Evolutionary conservation across 305 asterid genomes (phyloP).

Genomic region (Solanum hybrid): DNA sequence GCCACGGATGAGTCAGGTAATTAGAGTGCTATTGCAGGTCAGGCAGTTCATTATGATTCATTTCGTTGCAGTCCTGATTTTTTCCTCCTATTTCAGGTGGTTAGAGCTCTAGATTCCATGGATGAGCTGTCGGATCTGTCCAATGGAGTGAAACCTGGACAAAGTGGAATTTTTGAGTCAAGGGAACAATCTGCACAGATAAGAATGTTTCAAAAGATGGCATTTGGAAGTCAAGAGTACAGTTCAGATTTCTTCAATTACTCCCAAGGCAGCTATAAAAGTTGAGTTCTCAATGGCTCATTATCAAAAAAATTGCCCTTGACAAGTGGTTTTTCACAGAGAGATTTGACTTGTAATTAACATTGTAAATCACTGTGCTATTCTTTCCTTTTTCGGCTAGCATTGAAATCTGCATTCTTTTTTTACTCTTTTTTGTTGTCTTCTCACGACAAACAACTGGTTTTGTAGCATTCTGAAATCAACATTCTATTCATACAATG

Average conservation of each 20-base stretch:
- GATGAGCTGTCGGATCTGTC: conserved; percentile 64
- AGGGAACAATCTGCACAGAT: conserved; percentile 84
- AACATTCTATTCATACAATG: neutral
- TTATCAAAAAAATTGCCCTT: neutral
- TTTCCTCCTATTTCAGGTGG: conserved; percentile 33
- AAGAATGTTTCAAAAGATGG: conserved; percentile 78
- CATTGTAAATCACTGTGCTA: neutral
- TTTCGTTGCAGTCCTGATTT: neutral
- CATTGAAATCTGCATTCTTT: neutral
- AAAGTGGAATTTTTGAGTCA: conserved; percentile 66
- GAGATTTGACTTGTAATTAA: neutral
- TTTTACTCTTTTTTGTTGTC: neutral
- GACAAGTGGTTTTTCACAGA: neutral
- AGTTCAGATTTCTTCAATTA: conserved; percentile 39
- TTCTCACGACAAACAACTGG: neutral
- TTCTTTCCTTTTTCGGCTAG: conserved; percentile 2
- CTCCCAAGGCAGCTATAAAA: conserved; percentile 60
- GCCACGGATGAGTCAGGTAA: conserved; percentile 76
- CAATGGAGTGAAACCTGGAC: conserved; percentile 80
- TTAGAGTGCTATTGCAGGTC: neutral
- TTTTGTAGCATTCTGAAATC: conserved; percentile 2
- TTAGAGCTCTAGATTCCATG: conserved; percentile 67
- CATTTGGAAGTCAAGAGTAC: conserved; percentile 78
- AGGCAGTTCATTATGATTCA: neutral
- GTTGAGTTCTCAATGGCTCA: conserved; percentile 3